Evolutionary conservation across 345 rosid genomes (phyloP).

Genomic region (Eucalyptus paniculata): DNA sequence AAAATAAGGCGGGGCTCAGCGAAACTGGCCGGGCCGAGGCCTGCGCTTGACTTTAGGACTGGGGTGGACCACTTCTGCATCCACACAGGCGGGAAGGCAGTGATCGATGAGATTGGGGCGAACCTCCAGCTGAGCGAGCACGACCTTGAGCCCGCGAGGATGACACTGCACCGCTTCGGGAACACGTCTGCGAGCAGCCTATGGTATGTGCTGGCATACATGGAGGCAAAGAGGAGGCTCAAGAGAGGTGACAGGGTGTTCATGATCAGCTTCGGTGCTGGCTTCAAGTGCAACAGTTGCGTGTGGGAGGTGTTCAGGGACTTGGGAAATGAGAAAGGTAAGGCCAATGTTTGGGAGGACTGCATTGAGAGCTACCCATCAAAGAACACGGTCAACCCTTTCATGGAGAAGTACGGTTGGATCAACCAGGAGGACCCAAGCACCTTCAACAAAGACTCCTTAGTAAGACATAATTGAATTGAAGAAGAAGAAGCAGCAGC

Average conservation of each 20-base stretch:
- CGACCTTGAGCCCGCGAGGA: conserved; percentile 85
- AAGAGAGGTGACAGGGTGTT: conserved; percentile 61
- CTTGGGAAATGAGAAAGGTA: conserved; percentile 2
- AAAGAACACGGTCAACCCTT: conserved; percentile 45
- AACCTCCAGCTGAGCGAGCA: conserved; percentile 51
- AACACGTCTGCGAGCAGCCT: conserved; percentile 87
- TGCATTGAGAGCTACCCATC: conserved; percentile 69
- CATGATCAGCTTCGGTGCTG: conserved; percentile 67
- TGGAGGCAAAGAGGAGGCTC: conserved; percentile 82
- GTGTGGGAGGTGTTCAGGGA: conserved; percentile 64
- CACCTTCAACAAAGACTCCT: conserved; percentile 17
- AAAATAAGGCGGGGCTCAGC: conserved; percentile 4
- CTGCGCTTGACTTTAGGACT: conserved; percentile 45
- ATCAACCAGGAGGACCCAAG: conserved; percentile 53
- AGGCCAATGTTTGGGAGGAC: conserved; percentile 41
- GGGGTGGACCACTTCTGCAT: conserved; percentile 88
- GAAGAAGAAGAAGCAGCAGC: neutral
- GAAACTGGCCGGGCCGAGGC: conserved; percentile 13
- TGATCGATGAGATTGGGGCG: conserved; percentile 66
- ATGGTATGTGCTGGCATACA: conserved; percentile 86
- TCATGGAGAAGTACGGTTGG: conserved; percentile 86
- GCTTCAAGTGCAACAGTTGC: conserved; percentile 77
- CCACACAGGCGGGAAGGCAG: conserved; percentile 88
- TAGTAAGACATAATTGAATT: neutral
- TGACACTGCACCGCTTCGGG: conserved; percentile 89